Evolutionary conservation across 179 eudicot species (phyloP).

Genomic region (Drosera spatulata): DNA sequence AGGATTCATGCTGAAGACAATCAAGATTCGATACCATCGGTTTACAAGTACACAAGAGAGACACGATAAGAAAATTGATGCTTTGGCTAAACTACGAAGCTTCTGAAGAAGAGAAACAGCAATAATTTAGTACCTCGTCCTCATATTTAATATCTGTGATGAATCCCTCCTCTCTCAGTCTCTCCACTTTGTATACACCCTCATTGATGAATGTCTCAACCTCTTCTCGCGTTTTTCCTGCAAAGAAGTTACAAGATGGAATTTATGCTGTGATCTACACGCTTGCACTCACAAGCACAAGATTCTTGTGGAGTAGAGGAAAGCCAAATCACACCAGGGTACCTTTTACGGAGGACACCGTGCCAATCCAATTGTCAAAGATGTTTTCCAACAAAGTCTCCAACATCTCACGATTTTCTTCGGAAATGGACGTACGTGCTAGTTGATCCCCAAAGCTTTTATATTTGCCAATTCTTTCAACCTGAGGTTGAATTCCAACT

Average conservation of each 20-base stretch:
- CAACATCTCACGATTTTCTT: conserved; percentile 94
- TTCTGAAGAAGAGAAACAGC: conserved; percentile 1
- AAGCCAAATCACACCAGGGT: conserved; percentile 15
- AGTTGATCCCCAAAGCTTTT: conserved; percentile 95
- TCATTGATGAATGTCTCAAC: conserved; percentile 74
- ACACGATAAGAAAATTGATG: background rate
- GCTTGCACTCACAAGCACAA: background rate
- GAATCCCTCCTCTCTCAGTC: conserved; percentile 84
- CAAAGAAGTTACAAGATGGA: conserved; percentile 20
- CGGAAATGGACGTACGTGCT: conserved; percentile 66
- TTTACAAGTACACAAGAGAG: background rate
- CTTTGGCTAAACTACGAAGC: background rate
- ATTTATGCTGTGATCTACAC: conserved; percentile 16
- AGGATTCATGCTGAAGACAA: no score
- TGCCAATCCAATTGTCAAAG: conserved; percentile 77
- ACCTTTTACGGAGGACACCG: conserved; percentile 67
- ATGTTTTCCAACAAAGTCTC: conserved; percentile 81
- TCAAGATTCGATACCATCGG: background rate
- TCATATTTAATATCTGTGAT: conserved; percentile 81
- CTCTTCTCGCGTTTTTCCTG: conserved; percentile 77
- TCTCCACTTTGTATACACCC: conserved; percentile 69
- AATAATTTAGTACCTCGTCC: conserved; percentile 58
- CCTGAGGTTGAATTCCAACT: conserved; percentile 83
- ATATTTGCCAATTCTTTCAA: conserved; percentile 89
- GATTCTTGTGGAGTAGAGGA: conserved; percentile 6